phyloP scores from a whole-genome alignment of 2,329 filamentous ascomycete genomes.

The Aspergillus pseudotamarii region DNA sequence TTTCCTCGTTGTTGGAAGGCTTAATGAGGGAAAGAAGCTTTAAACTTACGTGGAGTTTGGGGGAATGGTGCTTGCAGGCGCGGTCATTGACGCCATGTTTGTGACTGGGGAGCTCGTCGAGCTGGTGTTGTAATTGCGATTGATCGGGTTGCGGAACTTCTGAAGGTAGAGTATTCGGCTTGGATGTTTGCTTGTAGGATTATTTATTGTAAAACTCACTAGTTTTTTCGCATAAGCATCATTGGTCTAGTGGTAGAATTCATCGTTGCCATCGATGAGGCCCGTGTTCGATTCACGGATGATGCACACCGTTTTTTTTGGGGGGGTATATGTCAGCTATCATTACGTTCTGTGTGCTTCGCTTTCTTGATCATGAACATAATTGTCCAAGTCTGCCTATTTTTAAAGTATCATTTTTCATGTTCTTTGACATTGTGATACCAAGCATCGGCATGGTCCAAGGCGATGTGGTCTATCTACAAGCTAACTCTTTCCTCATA shows the following conservation, averaged over 20 bases:
- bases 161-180: conserved; percentile 9
- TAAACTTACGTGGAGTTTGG: conserved; percentile 45
- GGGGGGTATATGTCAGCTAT: background rate
- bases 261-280: conserved; percentile 51
- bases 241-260: conserved; percentile 51
- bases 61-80: conserved; percentile 28
- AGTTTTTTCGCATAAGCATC: conserved; percentile 30
- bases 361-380: background rate
- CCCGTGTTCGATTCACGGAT: conserved; percentile 52
- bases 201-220: background rate
- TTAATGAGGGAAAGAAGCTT: background rate
- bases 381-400: background rate
- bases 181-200: background rate
- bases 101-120: conserved; percentile 28
- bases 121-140: background rate
- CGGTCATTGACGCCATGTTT: conserved; percentile 42
- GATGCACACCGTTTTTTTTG: conserved; percentile 36
- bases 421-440: background rate
- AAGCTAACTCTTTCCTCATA: conserved; percentile 22
- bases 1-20: background rate
- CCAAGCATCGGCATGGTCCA: background rate
- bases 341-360: background rate
- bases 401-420: background rate
- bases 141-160: background rate
- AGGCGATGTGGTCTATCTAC: conserved; percentile 9